Evolutionary conservation across 179 eudicot genomes (phyloP).

Genomic region (Monotropa hypopitys): DNA sequence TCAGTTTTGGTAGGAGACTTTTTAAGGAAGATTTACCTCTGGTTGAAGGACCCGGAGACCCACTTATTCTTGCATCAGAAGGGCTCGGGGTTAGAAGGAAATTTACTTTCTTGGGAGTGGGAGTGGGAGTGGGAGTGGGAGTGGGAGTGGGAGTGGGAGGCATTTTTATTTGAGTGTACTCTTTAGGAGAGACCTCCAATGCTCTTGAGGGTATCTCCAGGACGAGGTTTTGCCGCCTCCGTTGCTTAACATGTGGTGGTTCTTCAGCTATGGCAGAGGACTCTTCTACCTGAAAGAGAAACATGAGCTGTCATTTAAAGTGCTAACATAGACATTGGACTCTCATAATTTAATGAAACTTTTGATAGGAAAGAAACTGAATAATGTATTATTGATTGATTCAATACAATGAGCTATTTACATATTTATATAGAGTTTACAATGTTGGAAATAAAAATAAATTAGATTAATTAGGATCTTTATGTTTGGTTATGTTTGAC

Average conservation of each 20-base stretch:
- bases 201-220: constrained; percentile 65
- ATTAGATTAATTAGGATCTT: too few species aligned
- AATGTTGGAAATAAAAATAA: too few species aligned
- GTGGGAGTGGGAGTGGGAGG: constrained; percentile 55
- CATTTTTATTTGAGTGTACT: constrained; percentile 46
- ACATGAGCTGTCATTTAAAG: neutral
- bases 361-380: too few species aligned
- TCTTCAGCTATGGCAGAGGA: constrained; percentile 41
- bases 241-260: constrained; percentile 24
- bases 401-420: too few species aligned
- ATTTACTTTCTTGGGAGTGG: constrained; percentile 73
- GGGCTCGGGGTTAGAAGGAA: constrained; percentile 54
- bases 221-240: constrained; percentile 45
- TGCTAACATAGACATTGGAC: neutral
- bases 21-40: constrained; percentile 46
- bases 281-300: constrained; percentile 28
- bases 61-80: constrained; percentile 24
- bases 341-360: too few species aligned
- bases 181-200: constrained; percentile 30
- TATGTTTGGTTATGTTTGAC: too few species aligned
- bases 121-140: constrained; percentile 54
- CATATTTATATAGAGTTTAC: too few species aligned
- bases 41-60: constrained; percentile 35
- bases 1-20: constrained; percentile 52
- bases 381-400: too few species aligned